Evolutionary conservation across 2,329 filamentous ascomycete species (phyloP), one percentile per base, ranked within the genome.

Genomic region (Penicillium sp.): DNA sequence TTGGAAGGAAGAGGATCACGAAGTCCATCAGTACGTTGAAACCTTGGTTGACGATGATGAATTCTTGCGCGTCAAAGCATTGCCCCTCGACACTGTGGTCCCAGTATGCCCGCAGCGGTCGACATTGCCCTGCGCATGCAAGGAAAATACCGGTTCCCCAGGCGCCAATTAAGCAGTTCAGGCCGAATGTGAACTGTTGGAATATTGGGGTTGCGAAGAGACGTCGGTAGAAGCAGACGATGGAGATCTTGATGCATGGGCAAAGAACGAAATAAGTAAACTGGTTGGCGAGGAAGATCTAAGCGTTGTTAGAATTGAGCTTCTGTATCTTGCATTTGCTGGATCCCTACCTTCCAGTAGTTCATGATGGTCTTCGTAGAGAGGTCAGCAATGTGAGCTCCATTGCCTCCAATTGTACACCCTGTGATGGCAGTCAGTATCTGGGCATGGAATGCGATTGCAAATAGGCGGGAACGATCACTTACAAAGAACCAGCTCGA

Each of bases 261-360:
- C 67, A 68, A 36, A 71, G 60, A 10, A 68, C 14, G 56, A 71
- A 71, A 52, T 71, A 71, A 29, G 67, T 68, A 55, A 71, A 71
- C 55, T 70, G 64, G 52, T 70, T 71, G 45, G 68, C 62, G 7
- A 71, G 62, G 61, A 70, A 71, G 56, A 71, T 68, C 67, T 70
- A 19, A n/a, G n/a, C 2, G 10, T 13, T 30, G 39, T 54, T 41
- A 46, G 36, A 10, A 50, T 27, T 40, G n/a, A 13, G 3, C 42
- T 44, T n/a, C 43, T 46, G 26, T 9, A 49, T 16, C 16, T 13
- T 41, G 19, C 7, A 2, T 9, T 29, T 30, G 19, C 5, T 11
- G 48, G 7, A 4, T 30, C 51, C 53, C 42, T 62, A 69, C 68
- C 61, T 70, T 70, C 53, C 58, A 67, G 45, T 67, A 70, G 54